Evolutionary conservation across 371 early-diverging fungal species (phyloP).

Genomic region (Mortierella sp.): DNA sequence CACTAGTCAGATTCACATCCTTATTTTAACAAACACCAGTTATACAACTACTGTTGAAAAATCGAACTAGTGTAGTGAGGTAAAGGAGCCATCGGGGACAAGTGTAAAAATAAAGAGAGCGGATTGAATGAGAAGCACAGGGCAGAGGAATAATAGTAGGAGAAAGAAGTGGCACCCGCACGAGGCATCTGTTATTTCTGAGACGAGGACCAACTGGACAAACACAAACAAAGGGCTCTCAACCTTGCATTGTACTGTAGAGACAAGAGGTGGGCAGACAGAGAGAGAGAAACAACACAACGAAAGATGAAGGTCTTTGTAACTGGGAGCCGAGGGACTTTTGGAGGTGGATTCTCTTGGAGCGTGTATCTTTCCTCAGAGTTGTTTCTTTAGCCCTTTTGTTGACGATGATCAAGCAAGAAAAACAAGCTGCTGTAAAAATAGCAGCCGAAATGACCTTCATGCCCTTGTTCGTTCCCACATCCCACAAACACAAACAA

Average conservation of each 20-base stretch:
- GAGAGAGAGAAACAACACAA: too few relatives aligned
- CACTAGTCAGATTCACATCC: background rate
- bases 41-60: background rate
- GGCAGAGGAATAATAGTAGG: background rate
- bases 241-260: background rate
- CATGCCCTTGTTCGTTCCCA: background rate
- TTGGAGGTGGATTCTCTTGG: background rate
- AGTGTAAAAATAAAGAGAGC: background rate
- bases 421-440: background rate
- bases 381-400: background rate
- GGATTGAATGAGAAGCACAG: background rate
- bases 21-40: too few relatives aligned
- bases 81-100: background rate
- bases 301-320: background rate
- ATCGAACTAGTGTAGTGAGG: background rate
- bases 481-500: background rate
- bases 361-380: background rate
- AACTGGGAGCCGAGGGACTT: slow-evolving; percentile 9
- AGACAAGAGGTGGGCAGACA: background rate
- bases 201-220: background rate
- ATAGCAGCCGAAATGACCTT: slow-evolving; percentile 3
- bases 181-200: background rate
- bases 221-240: background rate
- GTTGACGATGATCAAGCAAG: background rate
- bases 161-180: background rate